Evolutionary conservation across 805 yeast genomes (phyloP).

Genomic region (Nakazawaea wickerhamii): DNA sequence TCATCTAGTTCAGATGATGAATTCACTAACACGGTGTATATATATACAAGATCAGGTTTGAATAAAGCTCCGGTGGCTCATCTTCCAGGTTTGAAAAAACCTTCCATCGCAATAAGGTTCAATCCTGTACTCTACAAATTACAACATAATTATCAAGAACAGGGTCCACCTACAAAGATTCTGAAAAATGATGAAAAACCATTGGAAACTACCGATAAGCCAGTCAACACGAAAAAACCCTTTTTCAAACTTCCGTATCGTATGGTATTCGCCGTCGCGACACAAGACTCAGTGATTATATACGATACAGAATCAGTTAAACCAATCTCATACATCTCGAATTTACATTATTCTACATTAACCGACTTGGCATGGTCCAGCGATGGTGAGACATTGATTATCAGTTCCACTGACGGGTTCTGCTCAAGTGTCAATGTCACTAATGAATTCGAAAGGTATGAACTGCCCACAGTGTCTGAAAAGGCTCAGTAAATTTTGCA

Average conservation of each 20-base stretch:
- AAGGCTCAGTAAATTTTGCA: too few species aligned
- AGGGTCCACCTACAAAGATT: constrained; percentile 10
- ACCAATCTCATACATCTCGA: constrained; percentile 72
- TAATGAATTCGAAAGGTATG: constrained; percentile 25
- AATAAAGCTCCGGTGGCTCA: constrained; percentile 69
- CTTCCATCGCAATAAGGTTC: constrained; percentile 79
- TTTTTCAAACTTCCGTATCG: constrained; percentile 65
- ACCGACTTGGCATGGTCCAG: constrained; percentile 85
- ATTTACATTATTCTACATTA: constrained; percentile 81
- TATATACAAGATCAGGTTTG: constrained; percentile 69
- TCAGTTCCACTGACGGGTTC: constrained; percentile 90
- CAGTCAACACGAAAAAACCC: constrained; percentile 15
- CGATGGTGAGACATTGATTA: constrained; percentile 65
- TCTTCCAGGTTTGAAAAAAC: constrained; percentile 73
- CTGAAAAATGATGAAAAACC: constrained; percentile 5
- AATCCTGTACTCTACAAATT: constrained; percentile 58
- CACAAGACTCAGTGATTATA: constrained; percentile 75
- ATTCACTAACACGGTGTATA: constrained; percentile 63
- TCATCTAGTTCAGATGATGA: constrained; percentile 31
- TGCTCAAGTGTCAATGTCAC: constrained; percentile 60
- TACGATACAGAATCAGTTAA: constrained; percentile 70
- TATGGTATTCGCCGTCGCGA: constrained; percentile 88
- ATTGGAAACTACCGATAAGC: not conserved
- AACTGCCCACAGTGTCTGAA: not conserved
- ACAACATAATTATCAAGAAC: constrained; percentile 11